These are phyloP conservation scores for Murraya koenigii DNA, from an alignment of 345 rosid genomes.

Conservation along the genomic window DNA sequence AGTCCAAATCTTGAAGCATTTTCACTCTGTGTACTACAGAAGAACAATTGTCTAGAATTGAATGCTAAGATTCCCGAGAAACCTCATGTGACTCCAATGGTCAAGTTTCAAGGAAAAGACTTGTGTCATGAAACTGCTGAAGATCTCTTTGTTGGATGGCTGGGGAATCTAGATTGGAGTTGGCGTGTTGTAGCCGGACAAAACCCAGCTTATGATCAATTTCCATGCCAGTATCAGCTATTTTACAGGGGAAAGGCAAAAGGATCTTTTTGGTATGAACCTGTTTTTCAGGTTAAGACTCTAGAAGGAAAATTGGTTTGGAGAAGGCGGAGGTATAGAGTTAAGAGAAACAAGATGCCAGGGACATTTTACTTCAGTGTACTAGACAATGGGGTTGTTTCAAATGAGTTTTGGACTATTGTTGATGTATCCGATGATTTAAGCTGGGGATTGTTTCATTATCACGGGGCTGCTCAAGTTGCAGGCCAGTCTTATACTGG, in stretches of 20 bases:
- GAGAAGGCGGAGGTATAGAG: constrained; percentile 87
- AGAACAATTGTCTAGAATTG: constrained; percentile 75
- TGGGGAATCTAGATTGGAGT: constrained; percentile 78
- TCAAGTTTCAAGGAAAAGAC: constrained; percentile 52
- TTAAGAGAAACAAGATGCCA: constrained; percentile 62
- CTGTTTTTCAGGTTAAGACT: constrained; percentile 79
- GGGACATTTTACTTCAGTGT: constrained; percentile 83
- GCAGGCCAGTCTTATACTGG: constrained; percentile 94
- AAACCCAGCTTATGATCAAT: constrained; percentile 95
- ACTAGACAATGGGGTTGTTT: constrained; percentile 87
- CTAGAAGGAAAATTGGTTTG: constrained; percentile 73
- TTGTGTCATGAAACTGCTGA: constrained; percentile 69
- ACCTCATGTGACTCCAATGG: constrained; percentile 70
- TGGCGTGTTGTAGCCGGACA: constrained; percentile 96
- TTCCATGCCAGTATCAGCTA: constrained; percentile 91
- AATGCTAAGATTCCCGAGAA: constrained; percentile 78
- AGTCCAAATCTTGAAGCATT: constrained; percentile 81
- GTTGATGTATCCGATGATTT: constrained; percentile 80
- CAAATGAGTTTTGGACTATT: constrained; percentile 88
- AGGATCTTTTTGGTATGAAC: constrained; percentile 93
- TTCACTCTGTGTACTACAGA: constrained; percentile 82
- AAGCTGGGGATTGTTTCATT: constrained; percentile 90
- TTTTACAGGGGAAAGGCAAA: constrained; percentile 90
- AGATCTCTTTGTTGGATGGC: constrained; percentile 91
- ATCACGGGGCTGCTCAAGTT: constrained; percentile 84